phyloP scores from a whole-genome alignment of 2,329 filamentous ascomycete species.

The Colletotrichum sojae region DNA sequence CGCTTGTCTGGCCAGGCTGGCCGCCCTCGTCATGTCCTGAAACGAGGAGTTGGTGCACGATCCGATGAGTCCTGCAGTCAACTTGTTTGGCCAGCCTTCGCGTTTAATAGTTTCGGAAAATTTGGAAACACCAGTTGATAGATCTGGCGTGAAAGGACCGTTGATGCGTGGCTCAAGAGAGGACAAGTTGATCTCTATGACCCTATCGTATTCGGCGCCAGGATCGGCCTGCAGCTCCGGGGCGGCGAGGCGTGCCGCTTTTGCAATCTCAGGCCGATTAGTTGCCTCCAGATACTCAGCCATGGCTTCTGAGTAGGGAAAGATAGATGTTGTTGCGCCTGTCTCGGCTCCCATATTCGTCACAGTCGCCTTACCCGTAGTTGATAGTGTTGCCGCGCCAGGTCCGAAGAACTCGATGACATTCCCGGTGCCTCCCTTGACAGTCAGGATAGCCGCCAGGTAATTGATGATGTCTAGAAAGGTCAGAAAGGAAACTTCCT shows the following conservation, averaged over 20 bases:
- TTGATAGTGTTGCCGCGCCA: conserved; percentile 77
- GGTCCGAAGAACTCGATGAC: conserved; percentile 75
- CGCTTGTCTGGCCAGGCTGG: conserved; percentile 80
- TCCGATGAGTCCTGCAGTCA: conserved; percentile 83
- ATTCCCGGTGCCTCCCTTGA: conserved; percentile 84
- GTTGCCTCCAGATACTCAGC: conserved; percentile 81
- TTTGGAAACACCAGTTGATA: conserved; percentile 83
- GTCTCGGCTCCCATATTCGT: conserved; percentile 65
- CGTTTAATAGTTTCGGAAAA: conserved; percentile 81
- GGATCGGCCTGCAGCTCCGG: conserved; percentile 7
- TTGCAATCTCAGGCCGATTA: conserved; percentile 78
- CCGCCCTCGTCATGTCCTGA: conserved; percentile 80
- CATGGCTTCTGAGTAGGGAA: conserved; percentile 87
- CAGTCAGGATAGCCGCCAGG: conserved; percentile 82
- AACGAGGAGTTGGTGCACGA: conserved; percentile 78
- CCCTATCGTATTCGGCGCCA: conserved; percentile 76
- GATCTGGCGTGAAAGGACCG: conserved; percentile 84
- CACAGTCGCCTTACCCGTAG: conserved; percentile 82
- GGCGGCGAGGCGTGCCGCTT: conserved; percentile 75
- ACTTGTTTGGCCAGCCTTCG: conserved; percentile 82
- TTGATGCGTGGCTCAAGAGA: conserved; percentile 84
- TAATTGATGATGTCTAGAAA: conserved; percentile 77
- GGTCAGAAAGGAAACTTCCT: too few species aligned
- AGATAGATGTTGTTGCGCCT: conserved; percentile 78
- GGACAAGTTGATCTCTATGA: conserved; percentile 81